Evolutionary conservation across 805 yeast species (phyloP).

Genomic region (Myxozyma mucilagina): DNA sequence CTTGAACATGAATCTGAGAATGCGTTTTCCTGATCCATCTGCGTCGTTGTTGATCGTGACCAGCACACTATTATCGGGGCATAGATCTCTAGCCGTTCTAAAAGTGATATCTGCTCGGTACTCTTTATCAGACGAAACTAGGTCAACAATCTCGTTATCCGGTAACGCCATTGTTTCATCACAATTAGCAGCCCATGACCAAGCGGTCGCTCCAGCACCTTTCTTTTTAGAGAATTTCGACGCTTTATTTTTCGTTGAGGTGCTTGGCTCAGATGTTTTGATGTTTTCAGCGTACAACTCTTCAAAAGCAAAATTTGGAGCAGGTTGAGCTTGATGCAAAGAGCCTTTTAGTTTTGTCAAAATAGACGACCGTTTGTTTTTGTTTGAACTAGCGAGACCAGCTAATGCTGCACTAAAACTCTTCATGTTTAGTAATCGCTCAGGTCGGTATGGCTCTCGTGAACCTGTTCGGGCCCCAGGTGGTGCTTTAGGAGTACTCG

Average conservation of each 20-base stretch:
- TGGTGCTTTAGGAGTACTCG: background rate
- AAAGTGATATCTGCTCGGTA: background rate
- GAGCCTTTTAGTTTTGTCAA: background rate
- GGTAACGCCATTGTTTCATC: background rate
- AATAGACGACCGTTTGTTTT: background rate
- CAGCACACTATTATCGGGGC: background rate
- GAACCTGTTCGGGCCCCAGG: background rate
- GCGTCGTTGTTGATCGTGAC: background rate
- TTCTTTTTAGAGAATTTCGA: background rate
- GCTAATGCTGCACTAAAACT: conserved; percentile 4
- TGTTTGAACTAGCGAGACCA: background rate
- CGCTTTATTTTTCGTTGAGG: background rate
- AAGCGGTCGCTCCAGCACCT: background rate
- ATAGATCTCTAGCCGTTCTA: background rate
- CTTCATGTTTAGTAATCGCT: background rate
- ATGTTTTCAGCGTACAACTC: background rate
- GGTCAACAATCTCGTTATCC: background rate
- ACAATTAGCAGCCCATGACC: conserved; percentile 5
- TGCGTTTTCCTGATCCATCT: background rate
- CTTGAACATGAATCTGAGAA: background rate
- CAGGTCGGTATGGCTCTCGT: background rate
- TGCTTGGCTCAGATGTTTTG: background rate
- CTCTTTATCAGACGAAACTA: background rate
- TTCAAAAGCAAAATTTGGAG: background rate
- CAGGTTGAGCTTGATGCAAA: background rate